Conservation (phyloP, 768 basidiomycete species). For the Phanerochaete sordida region DNA sequence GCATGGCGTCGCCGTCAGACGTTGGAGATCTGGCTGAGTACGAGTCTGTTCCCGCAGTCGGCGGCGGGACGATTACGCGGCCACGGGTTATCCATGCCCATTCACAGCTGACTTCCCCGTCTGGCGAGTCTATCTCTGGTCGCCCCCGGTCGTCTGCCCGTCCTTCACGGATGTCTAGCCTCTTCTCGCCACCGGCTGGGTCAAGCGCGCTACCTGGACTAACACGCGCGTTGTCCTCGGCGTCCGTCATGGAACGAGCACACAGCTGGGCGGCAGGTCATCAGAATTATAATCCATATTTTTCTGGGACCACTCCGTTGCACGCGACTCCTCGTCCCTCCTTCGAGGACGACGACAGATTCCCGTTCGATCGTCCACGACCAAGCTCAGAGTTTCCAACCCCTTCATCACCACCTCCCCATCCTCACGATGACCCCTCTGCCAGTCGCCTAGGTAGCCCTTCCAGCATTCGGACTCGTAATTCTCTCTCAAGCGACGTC, state of each 20-base stretch:
- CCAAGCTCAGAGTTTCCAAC: slow-evolving; percentile 13
- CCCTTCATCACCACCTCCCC: slow-evolving; percentile 19
- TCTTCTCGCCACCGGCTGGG: background rate
- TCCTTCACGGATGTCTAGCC: background rate
- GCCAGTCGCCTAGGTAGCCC: slow-evolving; percentile 41
- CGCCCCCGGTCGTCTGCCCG: slow-evolving; percentile 13
- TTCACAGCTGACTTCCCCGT: slow-evolving; percentile 59
- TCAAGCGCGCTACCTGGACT: background rate
- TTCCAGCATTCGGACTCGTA: slow-evolving; percentile 48
- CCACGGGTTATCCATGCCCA: slow-evolving; percentile 87
- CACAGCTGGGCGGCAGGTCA: slow-evolving; percentile 8
- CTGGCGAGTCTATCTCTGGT: slow-evolving; percentile 23
- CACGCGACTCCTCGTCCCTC: slow-evolving; percentile 3
- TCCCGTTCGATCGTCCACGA: background rate
- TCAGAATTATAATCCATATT: slow-evolving; percentile 14
- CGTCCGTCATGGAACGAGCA: background rate
- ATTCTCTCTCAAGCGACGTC: slow-evolving; percentile 44
- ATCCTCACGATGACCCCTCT: slow-evolving; percentile 25
- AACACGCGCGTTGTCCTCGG: background rate
- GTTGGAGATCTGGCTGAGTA: slow-evolving; percentile 55
- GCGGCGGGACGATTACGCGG: slow-evolving; percentile 82
- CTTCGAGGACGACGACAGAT: background rate
- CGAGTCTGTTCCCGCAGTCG: slow-evolving; percentile 88
- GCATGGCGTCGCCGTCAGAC: slow-evolving; percentile 39
- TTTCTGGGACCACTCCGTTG: slow-evolving; percentile 20